A percentile compares a stretch with the other conserved stretches of the same genome.
phyloP scores from a whole-genome alignment of 2,329 filamentous ascomycete genomes.

The Monilinia vaccinii-corymbosi region DNA sequence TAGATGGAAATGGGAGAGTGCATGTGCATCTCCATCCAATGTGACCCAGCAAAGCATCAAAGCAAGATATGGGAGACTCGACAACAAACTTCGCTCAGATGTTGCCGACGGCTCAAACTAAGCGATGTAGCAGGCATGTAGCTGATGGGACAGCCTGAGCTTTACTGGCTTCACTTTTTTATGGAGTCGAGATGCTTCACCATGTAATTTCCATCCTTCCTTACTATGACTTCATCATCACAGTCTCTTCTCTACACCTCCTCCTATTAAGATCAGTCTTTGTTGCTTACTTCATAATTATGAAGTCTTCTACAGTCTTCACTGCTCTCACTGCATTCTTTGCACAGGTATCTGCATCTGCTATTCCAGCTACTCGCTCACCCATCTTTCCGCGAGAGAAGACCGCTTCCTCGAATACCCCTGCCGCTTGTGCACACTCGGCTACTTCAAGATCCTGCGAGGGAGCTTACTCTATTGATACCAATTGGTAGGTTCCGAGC shows the following conservation, averaged over 20 bases:
- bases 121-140: neutral
- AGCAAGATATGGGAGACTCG: neutral
- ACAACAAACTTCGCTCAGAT: neutral
- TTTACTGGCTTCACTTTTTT: neutral
- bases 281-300: conserved; percentile 9
- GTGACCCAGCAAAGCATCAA: neutral
- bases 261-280: no score
- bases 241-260: neutral
- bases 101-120: neutral
- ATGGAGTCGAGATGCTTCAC: neutral
- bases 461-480: conserved; percentile 28
- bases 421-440: conserved; percentile 22
- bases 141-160: neutral
- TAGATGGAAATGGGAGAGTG: neutral
- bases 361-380: conserved; percentile 16
- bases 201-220: neutral
- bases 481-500: conserved; percentile 28
- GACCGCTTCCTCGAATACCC: neutral
- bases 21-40: neutral
- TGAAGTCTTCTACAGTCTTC: conserved; percentile 23
- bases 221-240: neutral
- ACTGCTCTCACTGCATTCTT: conserved; percentile 16
- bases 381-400: conserved; percentile 11
- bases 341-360: conserved; percentile 17
- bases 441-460: conserved; percentile 27